Evolutionary conservation across 495 filamentous ascomycete species (phyloP).

Genomic region (Darksidea phi): DNA sequence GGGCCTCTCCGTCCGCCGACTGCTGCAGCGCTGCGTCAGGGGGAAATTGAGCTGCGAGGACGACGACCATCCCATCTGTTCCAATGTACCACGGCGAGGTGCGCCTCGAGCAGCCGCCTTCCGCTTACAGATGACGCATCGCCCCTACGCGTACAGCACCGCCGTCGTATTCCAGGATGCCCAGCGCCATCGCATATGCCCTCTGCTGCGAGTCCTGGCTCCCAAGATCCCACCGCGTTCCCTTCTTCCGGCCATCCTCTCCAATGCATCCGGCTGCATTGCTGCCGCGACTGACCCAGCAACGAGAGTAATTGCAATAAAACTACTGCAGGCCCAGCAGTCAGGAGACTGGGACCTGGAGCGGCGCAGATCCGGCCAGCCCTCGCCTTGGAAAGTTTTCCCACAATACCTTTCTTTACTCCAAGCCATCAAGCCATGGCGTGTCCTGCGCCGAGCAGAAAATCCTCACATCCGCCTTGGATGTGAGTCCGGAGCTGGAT

Average conservation of each 20-base stretch:
- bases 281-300: neutral
- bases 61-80: neutral
- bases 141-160: neutral
- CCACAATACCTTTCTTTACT: neutral
- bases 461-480: too few species aligned
- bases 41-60: neutral
- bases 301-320: constrained; percentile 22
- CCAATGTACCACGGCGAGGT: constrained; percentile 14
- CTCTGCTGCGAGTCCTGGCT: neutral
- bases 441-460: too few species aligned
- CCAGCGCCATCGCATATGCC: neutral
- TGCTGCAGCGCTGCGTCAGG: neutral
- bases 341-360: neutral
- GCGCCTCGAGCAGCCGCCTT: neutral
- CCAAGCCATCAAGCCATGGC: too few species aligned
- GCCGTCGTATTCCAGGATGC: neutral
- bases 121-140: neutral
- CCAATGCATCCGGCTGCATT: constrained; percentile 20
- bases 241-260: constrained; percentile 12
- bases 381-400: constrained; percentile 3
- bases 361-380: neutral
- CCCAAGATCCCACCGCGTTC: neutral
- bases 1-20: neutral
- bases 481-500: too few species aligned
- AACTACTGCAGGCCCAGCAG: constrained; percentile 23